Evolutionary conservation across 2,329 filamentous ascomycete species (phyloP), one percentile per base, ranked within the genome.

Genomic region (Clonostachys chloroleuca): DNA sequence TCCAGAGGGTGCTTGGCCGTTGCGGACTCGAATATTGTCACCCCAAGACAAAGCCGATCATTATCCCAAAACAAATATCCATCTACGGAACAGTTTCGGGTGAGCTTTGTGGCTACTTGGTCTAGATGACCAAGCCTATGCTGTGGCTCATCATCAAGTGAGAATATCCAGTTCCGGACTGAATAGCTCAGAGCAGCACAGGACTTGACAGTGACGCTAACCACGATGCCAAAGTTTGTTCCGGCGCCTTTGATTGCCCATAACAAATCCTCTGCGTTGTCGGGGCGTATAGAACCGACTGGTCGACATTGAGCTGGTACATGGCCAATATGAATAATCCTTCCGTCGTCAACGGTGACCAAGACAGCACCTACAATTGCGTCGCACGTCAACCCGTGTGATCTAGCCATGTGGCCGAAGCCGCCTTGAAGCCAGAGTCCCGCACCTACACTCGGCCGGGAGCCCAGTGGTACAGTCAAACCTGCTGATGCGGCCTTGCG

Each of bases 381-480:
- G 52, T 86, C 81, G 52, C 78, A 84, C 4, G 79, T 51, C 12
- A 86, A 77, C 2, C 82, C 81, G 51, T 81, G 60, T 9, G 69
- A 47, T 49, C 81, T 68, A 35, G 74, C 56, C n/a, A 83, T 63
- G 52, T 84, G 80, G 3, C 81, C 81, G 43, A 86, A 81, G 45
- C 82, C 81, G 39, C 83, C 83, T 65, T 86, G 81, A 42, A 86
- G 65, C 79, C 80, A 85, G 13, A 81, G 53, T 0, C 83, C 83
- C 0, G 78, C 74, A 4, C 83, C 82, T 24, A 86, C 80, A 52
- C 80, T 84, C 51, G 82, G 82, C 6, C 82, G 77, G 24, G 78
- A 58, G 3, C 82, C 83, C 4, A 86, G 58, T 1, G 82, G 81
- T 3, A 86, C 73, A 47, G 75, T 78, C 46, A 84, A 1, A 3